Base-by-base conservation (phyloP, 306 rosid species). In the Pterocarpus macrocarpus region DNA sequence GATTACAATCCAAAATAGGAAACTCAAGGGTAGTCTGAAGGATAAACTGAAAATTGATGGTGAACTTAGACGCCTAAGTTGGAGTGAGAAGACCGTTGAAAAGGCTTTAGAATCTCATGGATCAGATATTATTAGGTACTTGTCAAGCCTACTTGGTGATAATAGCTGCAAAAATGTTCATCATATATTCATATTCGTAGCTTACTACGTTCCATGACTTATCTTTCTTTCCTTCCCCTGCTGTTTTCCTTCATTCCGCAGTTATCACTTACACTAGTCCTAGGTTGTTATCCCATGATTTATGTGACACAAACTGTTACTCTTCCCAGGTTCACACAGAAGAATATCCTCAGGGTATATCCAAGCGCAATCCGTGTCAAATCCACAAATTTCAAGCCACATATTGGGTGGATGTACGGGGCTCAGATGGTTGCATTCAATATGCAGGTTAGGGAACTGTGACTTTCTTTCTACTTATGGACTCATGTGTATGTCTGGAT, bases 341-440 rank as follows among this genome's bases (percentile, higher is more conserved):
- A 74, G 73, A 90, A 95, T 75, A 78, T 95, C 56, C 84, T 95
- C 22, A 87, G 99, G 86, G 83, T 95, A 12, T 95, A 95, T 71
- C 99, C 99, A 0, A 93, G 86, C 62, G 97, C 90, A 35, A 86
- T 89, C 3, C 91, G 99, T 6, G 89, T 95, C 49, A 86, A 86
- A 55, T 95, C 98, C 67, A 35, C 97, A 17, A 95, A 95, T 89
- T 95, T 89, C 87, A 81, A 91, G 85, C 99, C 99, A 11, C 89
- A 87, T 80, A 71, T 90, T 64, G 98, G 96, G 76, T 95, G 99
- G 99, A 90, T 90, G 79, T 93, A 91, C 55, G 99, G 99, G 50
- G 99, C 89, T 87, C 99, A 95, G 66, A 91, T 95, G 99, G 96
- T 95, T 59, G 99, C 99, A 52, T 91, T 93, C 80, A 95, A 95